These are phyloP conservation scores for Musa acuminata DNA, from an alignment of 176 grass and related monocot genomes.

Conservation along the genomic window DNA sequence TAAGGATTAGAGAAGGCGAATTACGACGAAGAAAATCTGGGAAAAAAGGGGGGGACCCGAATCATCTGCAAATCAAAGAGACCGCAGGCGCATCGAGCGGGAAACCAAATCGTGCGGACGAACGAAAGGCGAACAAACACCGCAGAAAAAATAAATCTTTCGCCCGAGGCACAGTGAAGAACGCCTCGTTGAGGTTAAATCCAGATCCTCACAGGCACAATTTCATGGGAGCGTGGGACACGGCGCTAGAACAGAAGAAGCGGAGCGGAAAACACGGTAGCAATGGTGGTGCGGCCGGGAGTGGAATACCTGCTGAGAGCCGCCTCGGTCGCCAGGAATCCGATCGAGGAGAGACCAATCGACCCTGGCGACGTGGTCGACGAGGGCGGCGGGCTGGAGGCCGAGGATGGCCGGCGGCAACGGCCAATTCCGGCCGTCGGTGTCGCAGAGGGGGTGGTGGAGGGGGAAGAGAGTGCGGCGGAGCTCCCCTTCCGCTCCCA, in stretches of 20 bases:
- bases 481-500: slow-evolving; percentile 6
- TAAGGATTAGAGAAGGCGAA: too few relatives aligned
- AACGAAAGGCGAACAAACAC: too few relatives aligned
- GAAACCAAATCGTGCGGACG: too few relatives aligned
- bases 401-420: slow-evolving; percentile 43
- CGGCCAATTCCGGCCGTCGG: neutral
- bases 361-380: slow-evolving; percentile 78
- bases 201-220: neutral
- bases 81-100: too few relatives aligned
- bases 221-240: too few relatives aligned
- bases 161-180: neutral
- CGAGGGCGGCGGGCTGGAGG: slow-evolving; percentile 67
- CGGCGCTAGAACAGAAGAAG: neutral
- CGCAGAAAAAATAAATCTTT: too few relatives aligned
- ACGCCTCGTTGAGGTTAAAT: neutral
- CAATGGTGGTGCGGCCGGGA: neutral
- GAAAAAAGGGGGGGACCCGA: too few relatives aligned
- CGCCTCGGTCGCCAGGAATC: slow-evolving; percentile 70
- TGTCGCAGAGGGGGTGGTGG: neutral
- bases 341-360: slow-evolving; percentile 67
- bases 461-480: neutral
- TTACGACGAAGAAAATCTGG: too few relatives aligned
- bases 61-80: too few relatives aligned
- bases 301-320: slow-evolving; percentile 33
- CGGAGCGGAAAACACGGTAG: neutral